Evolutionary conservation across 768 basidiomycete genomes (phyloP).

Genomic region (Galerina marginata): DNA sequence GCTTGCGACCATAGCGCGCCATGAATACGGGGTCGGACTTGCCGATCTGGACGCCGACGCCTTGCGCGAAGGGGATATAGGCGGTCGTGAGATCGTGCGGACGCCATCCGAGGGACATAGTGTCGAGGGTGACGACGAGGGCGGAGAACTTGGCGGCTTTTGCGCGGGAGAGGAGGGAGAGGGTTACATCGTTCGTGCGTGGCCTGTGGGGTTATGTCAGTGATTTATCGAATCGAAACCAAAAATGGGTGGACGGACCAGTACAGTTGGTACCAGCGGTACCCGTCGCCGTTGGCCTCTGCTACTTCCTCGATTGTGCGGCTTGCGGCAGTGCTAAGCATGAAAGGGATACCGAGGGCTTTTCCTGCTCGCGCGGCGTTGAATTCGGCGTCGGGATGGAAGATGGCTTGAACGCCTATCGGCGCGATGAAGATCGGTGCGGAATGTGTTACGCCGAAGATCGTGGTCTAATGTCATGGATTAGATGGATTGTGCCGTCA

Average conservation of each 20-base stretch:
- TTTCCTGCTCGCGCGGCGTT: slow-evolving; percentile 70
- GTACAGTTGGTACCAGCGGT: slow-evolving; percentile 84
- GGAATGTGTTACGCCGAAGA: slow-evolving; percentile 70
- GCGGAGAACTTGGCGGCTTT: slow-evolving; percentile 70
- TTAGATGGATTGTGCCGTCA: neutral
- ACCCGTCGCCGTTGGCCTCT: slow-evolving; percentile 66
- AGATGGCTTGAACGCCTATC: slow-evolving; percentile 80
- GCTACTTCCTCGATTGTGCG: slow-evolving; percentile 83
- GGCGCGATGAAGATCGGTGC: slow-evolving; percentile 72
- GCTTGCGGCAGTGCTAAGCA: slow-evolving; percentile 77
- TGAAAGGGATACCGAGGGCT: slow-evolving; percentile 67
- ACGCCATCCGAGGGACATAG: slow-evolving; percentile 75
- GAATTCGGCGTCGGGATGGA: slow-evolving; percentile 74
- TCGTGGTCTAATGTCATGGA: slow-evolving; percentile 53
- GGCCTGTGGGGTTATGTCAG: slow-evolving; percentile 53
- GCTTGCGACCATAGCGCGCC: slow-evolving; percentile 54
- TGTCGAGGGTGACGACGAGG: slow-evolving; percentile 82
- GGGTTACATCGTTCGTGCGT: slow-evolving; percentile 56
- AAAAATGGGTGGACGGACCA: slow-evolving; percentile 49
- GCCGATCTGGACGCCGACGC: slow-evolving; percentile 70
- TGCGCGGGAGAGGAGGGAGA: slow-evolving; percentile 69
- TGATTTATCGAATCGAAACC: neutral
- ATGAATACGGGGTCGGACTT: slow-evolving; percentile 82
- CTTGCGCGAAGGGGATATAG: slow-evolving; percentile 71
- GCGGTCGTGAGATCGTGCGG: slow-evolving; percentile 71